Evolutionary conservation across 1,284 basidiomycete species (phyloP).

Genomic region (Ganoderma sinense): DNA sequence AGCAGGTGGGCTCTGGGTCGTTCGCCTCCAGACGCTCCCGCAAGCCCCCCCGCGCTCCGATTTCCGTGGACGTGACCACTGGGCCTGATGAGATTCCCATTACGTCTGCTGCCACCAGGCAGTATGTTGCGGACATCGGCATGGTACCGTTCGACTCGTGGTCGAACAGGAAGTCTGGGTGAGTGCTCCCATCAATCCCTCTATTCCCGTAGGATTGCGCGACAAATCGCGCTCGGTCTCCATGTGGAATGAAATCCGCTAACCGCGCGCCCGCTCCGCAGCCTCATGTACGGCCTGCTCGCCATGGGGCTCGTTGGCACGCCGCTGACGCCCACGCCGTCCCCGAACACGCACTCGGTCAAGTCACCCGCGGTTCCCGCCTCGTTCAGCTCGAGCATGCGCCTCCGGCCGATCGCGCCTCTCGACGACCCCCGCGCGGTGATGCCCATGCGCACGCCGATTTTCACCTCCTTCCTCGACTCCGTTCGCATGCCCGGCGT

Average conservation of each 20-base stretch:
- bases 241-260: not conserved
- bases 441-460: conserved; percentile 32
- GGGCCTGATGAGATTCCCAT: conserved; percentile 29
- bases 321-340: conserved; percentile 25
- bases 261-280: conserved; percentile 13
- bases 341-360: conserved; percentile 1
- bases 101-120: conserved; percentile 23
- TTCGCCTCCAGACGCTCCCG: conserved; percentile 27
- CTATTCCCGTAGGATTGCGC: not conserved
- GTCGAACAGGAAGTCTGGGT: conserved; percentile 36
- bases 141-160: conserved; percentile 38
- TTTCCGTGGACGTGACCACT: conserved; percentile 29
- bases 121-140: conserved; percentile 33
- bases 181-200: conserved; percentile 3
- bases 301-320: conserved; percentile 36
- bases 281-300: conserved; percentile 34
- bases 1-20: conserved; percentile 26
- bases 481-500: conserved; percentile 35
- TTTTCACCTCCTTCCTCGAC: conserved; percentile 38
- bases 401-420: conserved; percentile 26
- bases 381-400: conserved; percentile 14
- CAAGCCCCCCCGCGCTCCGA: conserved; percentile 25
- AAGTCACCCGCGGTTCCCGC: conserved; percentile 26
- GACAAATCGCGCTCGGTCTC: not conserved
- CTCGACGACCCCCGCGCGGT: conserved; percentile 34